Evolutionary conservation across 1,139 yeast genomes (phyloP).

Genomic region (Kluyveromyces sp.): DNA sequence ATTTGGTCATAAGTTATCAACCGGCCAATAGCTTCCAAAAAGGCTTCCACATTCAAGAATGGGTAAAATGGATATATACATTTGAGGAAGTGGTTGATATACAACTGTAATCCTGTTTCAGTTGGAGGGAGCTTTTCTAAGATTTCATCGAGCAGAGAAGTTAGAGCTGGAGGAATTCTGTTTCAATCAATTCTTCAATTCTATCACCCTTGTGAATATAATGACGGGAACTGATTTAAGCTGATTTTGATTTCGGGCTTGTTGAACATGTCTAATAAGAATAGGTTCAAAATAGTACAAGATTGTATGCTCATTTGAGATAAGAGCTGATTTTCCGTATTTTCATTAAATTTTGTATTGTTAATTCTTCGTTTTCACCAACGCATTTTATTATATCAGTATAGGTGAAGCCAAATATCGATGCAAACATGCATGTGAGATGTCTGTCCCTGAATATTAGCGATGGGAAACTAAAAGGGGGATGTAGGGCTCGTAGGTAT

Average conservation of each 20-base stretch:
- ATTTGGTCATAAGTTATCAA: neutral
- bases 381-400: neutral
- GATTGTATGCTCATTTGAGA: neutral
- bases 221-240: neutral
- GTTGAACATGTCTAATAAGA: neutral
- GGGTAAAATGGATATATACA: conserved; percentile 8
- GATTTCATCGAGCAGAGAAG: conserved; percentile 1
- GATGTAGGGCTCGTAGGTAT: conserved; percentile 1
- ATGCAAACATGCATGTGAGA: conserved; percentile 2
- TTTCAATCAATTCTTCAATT: conserved; percentile 2
- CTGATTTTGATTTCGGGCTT: neutral
- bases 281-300: neutral
- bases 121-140: neutral
- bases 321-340: neutral
- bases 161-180: conserved; percentile 1
- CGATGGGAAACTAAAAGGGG: conserved; percentile 5
- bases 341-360: neutral
- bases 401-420: conserved; percentile 6
- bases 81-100: conserved; percentile 4
- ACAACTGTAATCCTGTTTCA: neutral
- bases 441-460: conserved; percentile 6
- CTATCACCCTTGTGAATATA: neutral
- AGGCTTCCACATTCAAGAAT: conserved; percentile 4
- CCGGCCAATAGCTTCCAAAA: neutral
- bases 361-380: neutral